phyloP scores from a whole-genome alignment of 371 early-diverging fungal species.

The Umbelopsis sp. region DNA sequence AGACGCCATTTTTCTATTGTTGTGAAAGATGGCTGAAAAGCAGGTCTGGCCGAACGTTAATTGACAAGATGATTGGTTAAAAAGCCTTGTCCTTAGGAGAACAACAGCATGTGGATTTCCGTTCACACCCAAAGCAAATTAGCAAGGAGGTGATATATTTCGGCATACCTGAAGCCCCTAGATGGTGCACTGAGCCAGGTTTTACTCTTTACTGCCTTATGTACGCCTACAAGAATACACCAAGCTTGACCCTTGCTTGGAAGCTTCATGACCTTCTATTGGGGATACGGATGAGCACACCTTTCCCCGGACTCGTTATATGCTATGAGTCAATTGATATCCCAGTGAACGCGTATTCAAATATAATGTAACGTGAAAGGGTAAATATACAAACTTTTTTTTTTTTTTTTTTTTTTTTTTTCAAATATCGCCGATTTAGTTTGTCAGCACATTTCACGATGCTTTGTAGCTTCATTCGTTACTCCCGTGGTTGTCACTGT shows the following conservation, averaged over 20 bases:
- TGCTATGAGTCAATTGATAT: too few relatives aligned
- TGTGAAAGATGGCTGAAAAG: slow-evolving; percentile 24
- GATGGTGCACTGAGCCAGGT: neutral
- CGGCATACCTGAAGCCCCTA: too few relatives aligned
- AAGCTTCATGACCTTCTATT: slow-evolving; percentile 24
- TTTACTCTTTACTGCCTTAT: slow-evolving; percentile 22
- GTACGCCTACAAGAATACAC: too few relatives aligned
- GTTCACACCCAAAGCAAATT: too few relatives aligned
- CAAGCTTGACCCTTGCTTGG: slow-evolving; percentile 11
- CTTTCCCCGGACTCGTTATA: neutral
- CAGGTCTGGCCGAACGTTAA: slow-evolving; percentile 20
- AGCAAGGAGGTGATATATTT: too few relatives aligned
- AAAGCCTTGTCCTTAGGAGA: neutral
- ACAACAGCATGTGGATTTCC: neutral
- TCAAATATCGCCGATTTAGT: slow-evolving; percentile 20
- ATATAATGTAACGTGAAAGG: too few relatives aligned
- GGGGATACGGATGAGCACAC: slow-evolving; percentile 26
- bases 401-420: slow-evolving; percentile 14
- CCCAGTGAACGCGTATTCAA: too few relatives aligned
- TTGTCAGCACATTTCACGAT: slow-evolving; percentile 19
- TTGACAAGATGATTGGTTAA: slow-evolving; percentile 19
- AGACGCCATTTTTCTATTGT: neutral
- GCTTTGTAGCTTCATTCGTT: slow-evolving; percentile 22
- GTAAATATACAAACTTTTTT: too few relatives aligned
- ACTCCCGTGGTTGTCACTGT: neutral